phyloP scores from a whole-genome alignment of 805 yeast genomes.

The Pichia nakasei region DNA sequence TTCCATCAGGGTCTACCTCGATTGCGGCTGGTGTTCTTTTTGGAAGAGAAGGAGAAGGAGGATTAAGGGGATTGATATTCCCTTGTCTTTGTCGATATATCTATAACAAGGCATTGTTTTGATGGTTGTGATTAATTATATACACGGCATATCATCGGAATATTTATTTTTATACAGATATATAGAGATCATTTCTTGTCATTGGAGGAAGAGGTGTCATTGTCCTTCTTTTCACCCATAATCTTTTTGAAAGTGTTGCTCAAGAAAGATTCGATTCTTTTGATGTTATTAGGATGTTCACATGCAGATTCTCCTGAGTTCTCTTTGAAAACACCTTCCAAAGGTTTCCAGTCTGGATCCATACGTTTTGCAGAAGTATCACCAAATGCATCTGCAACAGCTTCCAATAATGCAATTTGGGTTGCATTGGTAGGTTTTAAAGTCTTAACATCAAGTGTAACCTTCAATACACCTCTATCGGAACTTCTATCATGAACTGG shows the following conservation, averaged over 20 bases:
- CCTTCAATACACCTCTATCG: conserved; percentile 70
- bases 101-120: no score
- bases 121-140: not conserved
- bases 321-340: conserved; percentile 18
- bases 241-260: conserved; percentile 48
- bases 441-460: conserved; percentile 62
- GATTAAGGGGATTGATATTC: no score
- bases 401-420: conserved; percentile 84
- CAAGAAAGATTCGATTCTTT: conserved; percentile 50
- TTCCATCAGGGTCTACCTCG: no score
- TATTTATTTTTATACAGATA: not conserved
- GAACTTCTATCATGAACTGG: conserved; percentile 41
- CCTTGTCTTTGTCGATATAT: no score
- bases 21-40: no score
- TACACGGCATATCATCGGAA: not conserved
- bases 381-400: conserved; percentile 82
- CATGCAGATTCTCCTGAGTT: conserved; percentile 8
- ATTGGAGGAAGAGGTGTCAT: conserved; percentile 3
- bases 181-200: not conserved
- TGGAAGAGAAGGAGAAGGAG: no score
- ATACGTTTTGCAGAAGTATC: conserved; percentile 73
- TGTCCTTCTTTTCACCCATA: conserved; percentile 16
- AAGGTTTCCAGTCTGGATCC: conserved; percentile 38
- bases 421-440: conserved; percentile 72
- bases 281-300: conserved; percentile 40